Evolutionary conservation across 2,329 filamentous ascomycete species (phyloP).

Genomic region (Diaporthe citrichinensis): DNA sequence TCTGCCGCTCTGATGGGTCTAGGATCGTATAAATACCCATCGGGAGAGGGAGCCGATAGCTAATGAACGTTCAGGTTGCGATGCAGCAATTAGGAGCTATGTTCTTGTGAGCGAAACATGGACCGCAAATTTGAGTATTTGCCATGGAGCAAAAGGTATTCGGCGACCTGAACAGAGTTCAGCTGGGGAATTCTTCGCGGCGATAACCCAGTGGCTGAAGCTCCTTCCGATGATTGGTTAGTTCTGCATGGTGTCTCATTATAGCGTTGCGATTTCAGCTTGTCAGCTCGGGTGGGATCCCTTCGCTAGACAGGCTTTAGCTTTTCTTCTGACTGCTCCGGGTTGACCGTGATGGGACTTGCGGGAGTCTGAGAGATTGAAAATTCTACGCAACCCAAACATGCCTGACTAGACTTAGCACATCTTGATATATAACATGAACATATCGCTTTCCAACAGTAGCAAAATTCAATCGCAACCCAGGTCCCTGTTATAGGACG

Average conservation of each 20-base stretch:
- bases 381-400: too few species aligned
- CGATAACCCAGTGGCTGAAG: not conserved
- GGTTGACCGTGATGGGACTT: too few species aligned
- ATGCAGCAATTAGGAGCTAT: too few species aligned
- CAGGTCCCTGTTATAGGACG: too few species aligned
- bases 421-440: too few species aligned
- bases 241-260: not conserved
- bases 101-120: not conserved
- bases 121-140: not conserved
- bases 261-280: not conserved
- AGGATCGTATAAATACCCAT: not conserved
- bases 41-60: too few species aligned
- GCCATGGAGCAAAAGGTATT: not conserved
- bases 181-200: not conserved
- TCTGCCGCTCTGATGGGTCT: not conserved
- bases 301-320: not conserved
- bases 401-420: too few species aligned
- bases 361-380: too few species aligned
- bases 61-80: too few species aligned
- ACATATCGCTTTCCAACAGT: too few species aligned
- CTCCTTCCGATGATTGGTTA: not conserved
- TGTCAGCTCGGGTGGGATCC: not conserved
- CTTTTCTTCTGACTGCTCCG: too few species aligned
- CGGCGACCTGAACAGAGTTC: not conserved
- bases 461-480: too few species aligned